A percentile compares a stretch with the other conserved stretches of the same genome.
Evolutionary conservation across 352 stramenopile species (phyloP).

Genomic region (Pythium volutum): DNA sequence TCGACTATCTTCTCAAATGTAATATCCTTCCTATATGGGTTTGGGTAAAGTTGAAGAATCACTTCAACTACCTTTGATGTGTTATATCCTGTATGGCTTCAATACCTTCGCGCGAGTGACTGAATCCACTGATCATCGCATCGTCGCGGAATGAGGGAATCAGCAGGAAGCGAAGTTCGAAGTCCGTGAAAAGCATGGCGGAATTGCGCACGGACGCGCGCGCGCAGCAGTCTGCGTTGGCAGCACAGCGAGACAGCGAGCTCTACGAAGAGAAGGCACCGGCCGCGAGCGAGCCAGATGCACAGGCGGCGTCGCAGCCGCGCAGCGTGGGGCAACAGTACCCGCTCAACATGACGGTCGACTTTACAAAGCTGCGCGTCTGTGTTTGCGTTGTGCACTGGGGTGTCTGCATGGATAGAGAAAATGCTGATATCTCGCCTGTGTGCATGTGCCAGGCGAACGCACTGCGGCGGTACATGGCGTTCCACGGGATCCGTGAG

Average conservation of each 20-base stretch:
- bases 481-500: slow-evolving; percentile 54
- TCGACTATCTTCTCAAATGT: slow-evolving; percentile 18
- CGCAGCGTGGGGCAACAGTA: slow-evolving; percentile 46
- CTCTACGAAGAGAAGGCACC: slow-evolving; percentile 7
- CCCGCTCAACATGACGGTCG: slow-evolving; percentile 52
- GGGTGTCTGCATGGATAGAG: background rate
- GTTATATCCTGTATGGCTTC: slow-evolving; percentile 9
- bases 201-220: slow-evolving; percentile 15
- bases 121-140: slow-evolving; percentile 25
- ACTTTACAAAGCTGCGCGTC: slow-evolving; percentile 71
- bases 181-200: slow-evolving; percentile 6
- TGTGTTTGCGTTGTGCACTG: slow-evolving; percentile 1
- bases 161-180: slow-evolving; percentile 10
- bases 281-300: background rate
- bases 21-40: slow-evolving; percentile 2
- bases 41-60: background rate
- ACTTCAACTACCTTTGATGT: background rate
- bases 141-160: slow-evolving; percentile 20
- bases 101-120: slow-evolving; percentile 19
- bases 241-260: background rate
- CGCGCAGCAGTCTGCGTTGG: background rate
- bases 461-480: slow-evolving; percentile 66
- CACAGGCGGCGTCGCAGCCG: slow-evolving; percentile 16
- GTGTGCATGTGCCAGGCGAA: slow-evolving; percentile 26
- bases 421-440: background rate